Evolutionary conservation across 768 basidiomycete genomes (phyloP), one percentile per base, ranked within the genome.

Genomic region (Pholiota conissans): DNA sequence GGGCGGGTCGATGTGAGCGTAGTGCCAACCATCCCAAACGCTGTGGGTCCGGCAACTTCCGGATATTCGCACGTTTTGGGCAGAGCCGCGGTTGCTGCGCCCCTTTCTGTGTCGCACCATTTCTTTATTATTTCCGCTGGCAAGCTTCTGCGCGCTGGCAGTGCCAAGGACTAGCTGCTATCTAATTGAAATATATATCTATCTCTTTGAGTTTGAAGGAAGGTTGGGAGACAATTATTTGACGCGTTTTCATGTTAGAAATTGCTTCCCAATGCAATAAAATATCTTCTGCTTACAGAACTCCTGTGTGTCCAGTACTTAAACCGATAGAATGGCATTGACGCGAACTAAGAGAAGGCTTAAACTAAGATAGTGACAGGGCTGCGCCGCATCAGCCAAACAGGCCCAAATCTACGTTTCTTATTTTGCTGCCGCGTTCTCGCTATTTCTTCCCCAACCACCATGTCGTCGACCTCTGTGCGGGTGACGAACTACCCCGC

Each of bases 401-500:
- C 63, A 71, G 35, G 14, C 48, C 56, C 69, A 71, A 67, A 68
- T 62, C 30, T 32, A 42, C 32, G 32, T 37, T 47, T 55, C 57
- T 60, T 62, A 63, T 65, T 63, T 64, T 59, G 29, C 24, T 32
- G 35, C 27, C 49, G 65, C 62, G 60, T 53, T 55, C 63, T 63
- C 63, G 64, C 63, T 62, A 64, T 34, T 40, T 52, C 55, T 59
- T 56, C 55, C 46, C 50, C 56, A 42, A 26, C 59, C 53, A 63
- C 56, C 69, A 76, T 76, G 75, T 73, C 74, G 49, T 75, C 75
- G 59, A 66, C 73, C 60, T 74, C 82, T 5, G 84, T 87, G 55
- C 77, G 79, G 61, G 76, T 79, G 58, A 92, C 92, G n/a, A 78
- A 75, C 67, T 84, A 80, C 32, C 86, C 88, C 26, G 84, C 90